Conservation (phyloP, 768 basidiomycete genomes). For the Rhizopogon roseolus region DNA sequence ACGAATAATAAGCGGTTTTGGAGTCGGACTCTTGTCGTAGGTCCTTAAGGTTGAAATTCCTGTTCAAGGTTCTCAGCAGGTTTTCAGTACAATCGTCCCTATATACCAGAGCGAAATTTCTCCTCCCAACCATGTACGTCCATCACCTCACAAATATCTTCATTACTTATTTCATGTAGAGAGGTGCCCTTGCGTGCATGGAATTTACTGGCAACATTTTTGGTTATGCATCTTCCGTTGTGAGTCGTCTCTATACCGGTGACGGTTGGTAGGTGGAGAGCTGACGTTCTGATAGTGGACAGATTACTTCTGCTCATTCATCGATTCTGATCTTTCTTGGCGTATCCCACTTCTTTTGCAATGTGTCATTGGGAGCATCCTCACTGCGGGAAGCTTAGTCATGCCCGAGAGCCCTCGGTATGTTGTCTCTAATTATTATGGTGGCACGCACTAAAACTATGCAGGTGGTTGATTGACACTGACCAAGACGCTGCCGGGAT, state of each 20-base stretch:
- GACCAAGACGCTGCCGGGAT: constrained; percentile 82
- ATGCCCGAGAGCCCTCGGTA: constrained; percentile 91
- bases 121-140: constrained; percentile 78
- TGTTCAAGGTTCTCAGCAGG: constrained; percentile 6
- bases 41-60: constrained; percentile 20
- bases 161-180: constrained; percentile 34
- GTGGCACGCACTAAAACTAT: constrained; percentile 2
- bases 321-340: constrained; percentile 87
- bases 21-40: constrained; percentile 85
- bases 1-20: constrained; percentile 79
- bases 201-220: constrained; percentile 93
- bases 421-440: constrained; percentile 2
- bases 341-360: constrained; percentile 85
- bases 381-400: constrained; percentile 72
- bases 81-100: constrained; percentile 80
- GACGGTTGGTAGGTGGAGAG: not conserved
- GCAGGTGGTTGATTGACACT: constrained; percentile 85
- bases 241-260: constrained; percentile 33
- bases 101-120: constrained; percentile 96
- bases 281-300: constrained; percentile 58
- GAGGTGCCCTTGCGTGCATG: constrained; percentile 90
- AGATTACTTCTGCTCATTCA: constrained; percentile 89
- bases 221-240: constrained; percentile 87
- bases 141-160: not conserved
- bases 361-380: constrained; percentile 78